Conservation (phyloP, 306 rosid species). For the Heteromeles arbutifolia region DNA sequence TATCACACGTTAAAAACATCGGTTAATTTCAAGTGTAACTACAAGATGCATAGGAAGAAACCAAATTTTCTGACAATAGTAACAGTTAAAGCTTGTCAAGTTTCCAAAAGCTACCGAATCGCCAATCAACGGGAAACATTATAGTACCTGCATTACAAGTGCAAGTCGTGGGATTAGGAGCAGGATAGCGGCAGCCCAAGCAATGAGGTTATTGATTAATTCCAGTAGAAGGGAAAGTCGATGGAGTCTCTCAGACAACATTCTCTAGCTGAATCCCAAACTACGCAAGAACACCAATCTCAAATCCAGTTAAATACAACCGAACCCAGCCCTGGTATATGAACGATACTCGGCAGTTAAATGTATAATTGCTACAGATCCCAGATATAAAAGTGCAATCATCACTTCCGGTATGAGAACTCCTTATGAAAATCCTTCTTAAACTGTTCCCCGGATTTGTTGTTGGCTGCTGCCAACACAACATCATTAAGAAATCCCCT, state of each 20-base stretch:
- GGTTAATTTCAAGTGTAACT: too few relatives aligned
- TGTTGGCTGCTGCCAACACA: constrained; percentile 69
- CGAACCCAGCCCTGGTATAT: not conserved
- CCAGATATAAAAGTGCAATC: too few relatives aligned
- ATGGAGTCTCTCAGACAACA: not conserved
- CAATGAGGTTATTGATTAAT: not conserved
- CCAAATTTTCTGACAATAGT: not conserved
- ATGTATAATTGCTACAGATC: too few relatives aligned
- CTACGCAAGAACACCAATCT: not conserved
- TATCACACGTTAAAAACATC: not conserved
- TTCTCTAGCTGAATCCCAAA: not conserved
- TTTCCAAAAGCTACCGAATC: not conserved
- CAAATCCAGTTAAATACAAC: not conserved
- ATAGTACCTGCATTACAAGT: too few relatives aligned
- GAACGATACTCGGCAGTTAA: not conserved
- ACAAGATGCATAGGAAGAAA: not conserved
- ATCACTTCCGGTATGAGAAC: constrained; percentile 35
- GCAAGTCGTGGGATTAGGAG: not conserved
- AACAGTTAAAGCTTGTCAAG: not conserved
- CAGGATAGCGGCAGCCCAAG: not conserved
- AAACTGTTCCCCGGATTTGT: constrained; percentile 46
- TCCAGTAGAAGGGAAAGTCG: not conserved
- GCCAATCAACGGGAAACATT: too few relatives aligned
- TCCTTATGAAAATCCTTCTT: constrained; percentile 46
- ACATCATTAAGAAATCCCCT: constrained; percentile 81